phyloP scores from a whole-genome alignment of 2,329 filamentous ascomycete genomes.

The Cladophialophora immunda region DNA sequence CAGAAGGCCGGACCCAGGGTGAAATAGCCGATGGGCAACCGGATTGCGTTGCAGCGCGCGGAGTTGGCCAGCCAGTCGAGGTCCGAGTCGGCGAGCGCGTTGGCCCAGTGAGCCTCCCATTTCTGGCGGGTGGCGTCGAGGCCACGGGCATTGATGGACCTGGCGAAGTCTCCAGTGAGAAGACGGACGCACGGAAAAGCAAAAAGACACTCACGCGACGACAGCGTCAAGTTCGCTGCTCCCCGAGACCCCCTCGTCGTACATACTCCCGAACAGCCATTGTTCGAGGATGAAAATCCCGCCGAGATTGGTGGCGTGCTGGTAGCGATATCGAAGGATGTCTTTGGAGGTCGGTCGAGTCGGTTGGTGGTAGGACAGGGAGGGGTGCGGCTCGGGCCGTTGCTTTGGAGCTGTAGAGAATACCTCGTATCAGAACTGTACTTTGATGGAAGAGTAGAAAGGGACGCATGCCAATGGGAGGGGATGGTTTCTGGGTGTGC shows the following conservation, averaged over 20 bases:
- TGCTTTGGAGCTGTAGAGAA: not conserved
- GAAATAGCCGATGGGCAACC: conserved; percentile 69
- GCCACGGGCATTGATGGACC: conserved; percentile 57
- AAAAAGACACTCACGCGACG: conserved; percentile 47
- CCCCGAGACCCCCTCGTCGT: conserved; percentile 52
- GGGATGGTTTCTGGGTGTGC: too few species aligned
- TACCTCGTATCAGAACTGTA: not conserved
- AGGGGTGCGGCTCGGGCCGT: not conserved
- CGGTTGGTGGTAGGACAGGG: not conserved
- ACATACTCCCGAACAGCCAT: conserved; percentile 64
- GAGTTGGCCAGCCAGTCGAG: conserved; percentile 61
- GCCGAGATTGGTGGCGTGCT: conserved; percentile 68
- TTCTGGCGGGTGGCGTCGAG: conserved; percentile 58
- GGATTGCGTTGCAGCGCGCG: conserved; percentile 65
- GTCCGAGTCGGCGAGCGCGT: conserved; percentile 60
- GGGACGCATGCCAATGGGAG: not conserved
- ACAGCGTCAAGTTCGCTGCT: conserved; percentile 63
- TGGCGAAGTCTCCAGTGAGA: conserved; percentile 27
- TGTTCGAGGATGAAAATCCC: conserved; percentile 68
- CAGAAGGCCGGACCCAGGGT: conserved; percentile 63
- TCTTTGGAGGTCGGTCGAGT: conserved; percentile 29
- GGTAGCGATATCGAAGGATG: conserved; percentile 64
- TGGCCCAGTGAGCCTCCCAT: conserved; percentile 64
- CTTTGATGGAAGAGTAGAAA: not conserved
- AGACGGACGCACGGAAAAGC: not conserved